Evolutionary conservation across 495 filamentous ascomycete genomes (phyloP).

Genomic region (Tuber indicum): DNA sequence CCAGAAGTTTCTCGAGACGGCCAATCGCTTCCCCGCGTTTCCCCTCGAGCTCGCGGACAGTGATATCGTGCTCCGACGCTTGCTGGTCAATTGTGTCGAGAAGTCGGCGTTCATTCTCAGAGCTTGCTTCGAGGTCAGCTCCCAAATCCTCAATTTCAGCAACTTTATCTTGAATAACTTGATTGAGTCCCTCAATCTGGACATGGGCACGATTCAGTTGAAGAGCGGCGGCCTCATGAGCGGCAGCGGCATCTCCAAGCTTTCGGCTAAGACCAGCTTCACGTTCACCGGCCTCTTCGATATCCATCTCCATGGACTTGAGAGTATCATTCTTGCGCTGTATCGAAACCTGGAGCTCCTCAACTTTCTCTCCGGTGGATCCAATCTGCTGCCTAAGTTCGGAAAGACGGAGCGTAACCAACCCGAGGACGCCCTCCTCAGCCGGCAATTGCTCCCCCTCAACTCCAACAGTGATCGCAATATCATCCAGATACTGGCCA

Average conservation of each 20-base stretch:
- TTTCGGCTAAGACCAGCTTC: conserved; percentile 20
- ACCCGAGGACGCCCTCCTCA: conserved; percentile 6
- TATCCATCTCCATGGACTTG: conserved; percentile 21
- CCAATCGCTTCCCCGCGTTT: conserved; percentile 10
- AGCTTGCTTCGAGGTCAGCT: conserved; percentile 12
- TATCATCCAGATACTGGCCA: conserved; percentile 31
- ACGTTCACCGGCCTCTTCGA: conserved; percentile 13
- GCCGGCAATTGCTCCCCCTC: conserved; percentile 8
- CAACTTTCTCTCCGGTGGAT: conserved; percentile 20
- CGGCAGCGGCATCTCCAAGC: conserved; percentile 9
- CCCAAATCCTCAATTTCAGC: conserved; percentile 18
- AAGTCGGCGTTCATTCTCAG: conserved; percentile 12
- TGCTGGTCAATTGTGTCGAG: conserved; percentile 21
- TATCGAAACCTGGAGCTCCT: conserved; percentile 26
- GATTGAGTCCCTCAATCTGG: conserved; percentile 19
- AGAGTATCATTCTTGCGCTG: conserved; percentile 22
- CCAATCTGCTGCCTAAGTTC: conserved; percentile 28
- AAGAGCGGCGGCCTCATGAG: conserved; percentile 4
- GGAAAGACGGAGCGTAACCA: conserved; percentile 26
- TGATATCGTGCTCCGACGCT: conserved; percentile 5
- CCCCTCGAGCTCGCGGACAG: conserved; percentile 13
- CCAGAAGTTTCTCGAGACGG: conserved; percentile 17
- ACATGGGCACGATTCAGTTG: conserved; percentile 14
- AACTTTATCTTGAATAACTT: conserved; percentile 18
- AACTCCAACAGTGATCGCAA: conserved; percentile 17